phyloP scores from a whole-genome alignment of 75 land plant species.

The Chamaecyparis obtusa region DNA sequence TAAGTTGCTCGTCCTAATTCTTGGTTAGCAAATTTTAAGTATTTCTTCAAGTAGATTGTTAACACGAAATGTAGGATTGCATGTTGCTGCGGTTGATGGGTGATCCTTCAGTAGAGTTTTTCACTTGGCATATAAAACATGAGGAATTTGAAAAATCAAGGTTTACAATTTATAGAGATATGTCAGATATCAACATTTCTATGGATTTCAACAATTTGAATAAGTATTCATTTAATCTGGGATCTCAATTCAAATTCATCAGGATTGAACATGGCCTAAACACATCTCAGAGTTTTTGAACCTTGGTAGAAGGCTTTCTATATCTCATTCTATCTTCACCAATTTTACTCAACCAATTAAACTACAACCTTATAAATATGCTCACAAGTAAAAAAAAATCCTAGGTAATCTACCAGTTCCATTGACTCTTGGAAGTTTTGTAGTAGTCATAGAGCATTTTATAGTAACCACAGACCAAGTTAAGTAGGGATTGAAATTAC shows the following conservation, averaged over 20 bases:
- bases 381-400: neutral
- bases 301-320: too few relatives aligned
- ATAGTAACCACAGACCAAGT: neutral
- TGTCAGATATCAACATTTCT: too few relatives aligned
- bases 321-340: too few relatives aligned
- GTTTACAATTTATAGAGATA: too few relatives aligned
- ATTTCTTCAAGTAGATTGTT: neutral
- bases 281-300: too few relatives aligned
- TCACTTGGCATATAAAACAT: neutral
- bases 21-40: neutral
- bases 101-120: neutral
- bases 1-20: neutral
- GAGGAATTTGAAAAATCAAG: neutral
- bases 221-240: too few relatives aligned
- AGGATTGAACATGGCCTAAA: too few relatives aligned
- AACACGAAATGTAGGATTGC: too few relatives aligned
- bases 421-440: neutral
- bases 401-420: neutral
- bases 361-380: too few relatives aligned
- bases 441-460: neutral
- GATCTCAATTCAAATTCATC: too few relatives aligned
- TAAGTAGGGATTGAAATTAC: neutral
- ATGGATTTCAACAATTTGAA: too few relatives aligned
- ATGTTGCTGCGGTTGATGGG: neutral
- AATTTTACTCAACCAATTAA: too few relatives aligned